Evolutionary conservation across 768 basidiomycete genomes (phyloP).

Genomic region (Tricholoma sp.): DNA sequence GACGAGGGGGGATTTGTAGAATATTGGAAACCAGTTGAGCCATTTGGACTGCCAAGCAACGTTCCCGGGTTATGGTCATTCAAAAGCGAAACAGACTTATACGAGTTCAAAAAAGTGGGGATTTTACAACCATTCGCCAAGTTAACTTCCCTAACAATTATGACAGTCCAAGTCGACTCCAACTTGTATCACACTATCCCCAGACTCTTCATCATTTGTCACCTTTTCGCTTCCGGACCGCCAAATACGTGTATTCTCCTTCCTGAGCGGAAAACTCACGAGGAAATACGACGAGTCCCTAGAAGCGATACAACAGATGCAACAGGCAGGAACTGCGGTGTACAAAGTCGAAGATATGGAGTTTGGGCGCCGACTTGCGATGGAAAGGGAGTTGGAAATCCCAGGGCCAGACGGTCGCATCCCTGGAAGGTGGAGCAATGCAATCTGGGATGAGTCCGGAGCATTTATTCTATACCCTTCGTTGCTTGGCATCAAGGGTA

Average conservation of each 20-base stretch:
- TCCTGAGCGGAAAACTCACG: slow-evolving; percentile 82
- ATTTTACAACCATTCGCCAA: slow-evolving; percentile 6
- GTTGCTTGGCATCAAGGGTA: slow-evolving; percentile 92
- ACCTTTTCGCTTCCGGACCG: slow-evolving; percentile 93
- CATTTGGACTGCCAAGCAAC: slow-evolving; percentile 78
- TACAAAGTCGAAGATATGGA: slow-evolving; percentile 98
- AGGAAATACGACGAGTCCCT: slow-evolving; percentile 96
- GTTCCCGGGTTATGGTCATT: slow-evolving; percentile 80
- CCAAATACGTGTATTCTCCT: slow-evolving; percentile 90
- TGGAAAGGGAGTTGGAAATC: slow-evolving; percentile 86
- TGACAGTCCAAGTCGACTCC: slow-evolving; percentile 83
- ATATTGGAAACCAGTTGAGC: slow-evolving; percentile 91
- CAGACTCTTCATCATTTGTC: slow-evolving; percentile 83
- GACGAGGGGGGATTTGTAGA: slow-evolving; percentile 95
- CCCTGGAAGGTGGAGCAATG: slow-evolving; percentile 80
- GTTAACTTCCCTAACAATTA: not conserved
- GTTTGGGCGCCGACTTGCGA: slow-evolving; percentile 92
- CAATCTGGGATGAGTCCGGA: slow-evolving; percentile 97
- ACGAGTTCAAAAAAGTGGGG: slow-evolving; percentile 94
- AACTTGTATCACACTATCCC: slow-evolving; percentile 88
- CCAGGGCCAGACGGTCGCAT: slow-evolving; percentile 68
- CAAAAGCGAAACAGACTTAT: slow-evolving; percentile 89
- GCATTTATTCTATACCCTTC: slow-evolving; percentile 93
- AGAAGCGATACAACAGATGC: slow-evolving; percentile 94
- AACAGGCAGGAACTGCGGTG: slow-evolving; percentile 92